phyloP scores from a whole-genome alignment of 2,329 filamentous ascomycete species.

The Sporothrix schenckii region DNA sequence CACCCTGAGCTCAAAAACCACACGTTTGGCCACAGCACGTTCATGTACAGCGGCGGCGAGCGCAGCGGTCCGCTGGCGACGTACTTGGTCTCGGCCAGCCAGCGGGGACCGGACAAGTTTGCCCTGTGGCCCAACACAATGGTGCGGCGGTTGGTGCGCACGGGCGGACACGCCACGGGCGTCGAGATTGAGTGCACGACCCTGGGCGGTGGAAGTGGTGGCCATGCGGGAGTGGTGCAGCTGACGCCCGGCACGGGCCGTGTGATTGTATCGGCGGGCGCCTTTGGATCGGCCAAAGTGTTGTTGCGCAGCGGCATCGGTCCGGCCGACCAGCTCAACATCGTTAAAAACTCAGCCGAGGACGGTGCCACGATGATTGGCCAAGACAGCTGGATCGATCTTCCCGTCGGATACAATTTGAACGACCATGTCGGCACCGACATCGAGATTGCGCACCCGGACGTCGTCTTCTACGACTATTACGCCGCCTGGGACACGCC shows the following conservation, averaged over 20 bases:
- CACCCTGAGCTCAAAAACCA: constrained; percentile 63
- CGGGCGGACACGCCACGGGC: constrained; percentile 60
- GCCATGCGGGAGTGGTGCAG: constrained; percentile 62
- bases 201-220: constrained; percentile 48
- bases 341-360: constrained; percentile 56
- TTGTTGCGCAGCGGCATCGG: constrained; percentile 71
- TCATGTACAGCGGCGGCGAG: constrained; percentile 65
- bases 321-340: constrained; percentile 59
- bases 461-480: constrained; percentile 65
- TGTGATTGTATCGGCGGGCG: constrained; percentile 68
- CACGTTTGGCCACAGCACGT: constrained; percentile 62
- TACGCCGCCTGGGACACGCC: constrained; percentile 61
- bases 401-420: constrained; percentile 63
- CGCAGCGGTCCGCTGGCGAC: constrained; percentile 67
- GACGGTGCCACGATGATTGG: constrained; percentile 55
- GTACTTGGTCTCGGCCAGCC: constrained; percentile 62
- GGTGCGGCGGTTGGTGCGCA: constrained; percentile 63
- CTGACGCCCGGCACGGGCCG: constrained; percentile 62
- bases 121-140: constrained; percentile 62
- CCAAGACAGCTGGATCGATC: constrained; percentile 55
- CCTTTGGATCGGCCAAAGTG: constrained; percentile 71
- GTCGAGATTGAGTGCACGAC: constrained; percentile 57
- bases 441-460: constrained; percentile 49
- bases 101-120: constrained; percentile 54
- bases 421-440: constrained; percentile 59